Evolutionary conservation across 257 asterid species (phyloP).

Genomic region (Solanum gandarillasii): DNA sequence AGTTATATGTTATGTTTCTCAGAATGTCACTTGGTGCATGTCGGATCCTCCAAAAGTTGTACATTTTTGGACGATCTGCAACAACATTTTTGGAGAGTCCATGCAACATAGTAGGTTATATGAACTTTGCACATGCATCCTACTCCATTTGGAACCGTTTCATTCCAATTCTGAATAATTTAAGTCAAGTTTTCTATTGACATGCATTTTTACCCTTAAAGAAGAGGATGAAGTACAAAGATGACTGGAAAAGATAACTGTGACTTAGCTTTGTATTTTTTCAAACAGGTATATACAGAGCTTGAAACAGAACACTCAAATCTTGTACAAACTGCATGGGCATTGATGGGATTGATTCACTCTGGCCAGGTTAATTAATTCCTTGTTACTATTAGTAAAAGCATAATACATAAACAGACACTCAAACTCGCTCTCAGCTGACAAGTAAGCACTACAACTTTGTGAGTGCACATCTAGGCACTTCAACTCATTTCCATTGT

Average conservation of each 20-base stretch:
- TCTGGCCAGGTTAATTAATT: constrained; percentile 52
- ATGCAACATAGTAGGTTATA: fast-evolving
- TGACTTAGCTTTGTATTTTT: not conserved
- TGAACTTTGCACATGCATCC: not conserved
- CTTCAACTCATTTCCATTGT: not conserved
- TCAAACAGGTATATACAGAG: constrained; percentile 42
- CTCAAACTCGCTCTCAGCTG: too few relatives aligned
- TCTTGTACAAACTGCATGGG: constrained; percentile 80
- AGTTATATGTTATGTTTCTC: not conserved
- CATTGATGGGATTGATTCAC: constrained; percentile 63
- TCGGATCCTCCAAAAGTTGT: not conserved
- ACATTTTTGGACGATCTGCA: not conserved
- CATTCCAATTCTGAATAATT: not conserved
- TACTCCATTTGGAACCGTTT: not conserved
- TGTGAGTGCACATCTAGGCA: not conserved
- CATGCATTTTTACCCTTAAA: not conserved
- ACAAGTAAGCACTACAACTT: not conserved
- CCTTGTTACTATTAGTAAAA: not conserved
- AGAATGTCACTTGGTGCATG: not conserved
- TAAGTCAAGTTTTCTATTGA: not conserved
- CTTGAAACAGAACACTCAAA: constrained; percentile 50
- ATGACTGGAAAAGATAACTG: not conserved
- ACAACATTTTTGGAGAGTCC: not conserved
- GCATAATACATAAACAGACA: not conserved
- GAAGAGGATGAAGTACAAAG: not conserved